Percentiles rank a stretch among this genome's conserved stretches.
phyloP scores from a whole-genome alignment of 768 basidiomycete species.

The Astraeus odoratus region DNA sequence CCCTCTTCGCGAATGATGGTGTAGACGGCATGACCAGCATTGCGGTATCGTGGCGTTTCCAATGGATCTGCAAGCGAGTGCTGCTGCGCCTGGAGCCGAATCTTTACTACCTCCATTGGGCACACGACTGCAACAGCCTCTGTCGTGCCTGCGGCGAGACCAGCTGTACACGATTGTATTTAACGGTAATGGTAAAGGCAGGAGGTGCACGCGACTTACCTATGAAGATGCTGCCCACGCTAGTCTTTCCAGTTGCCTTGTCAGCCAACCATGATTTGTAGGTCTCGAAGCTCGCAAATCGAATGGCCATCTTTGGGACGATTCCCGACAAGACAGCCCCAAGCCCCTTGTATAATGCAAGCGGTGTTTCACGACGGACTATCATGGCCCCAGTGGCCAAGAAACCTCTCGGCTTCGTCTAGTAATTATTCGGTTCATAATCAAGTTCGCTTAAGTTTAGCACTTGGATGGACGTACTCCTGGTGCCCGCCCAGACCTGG shows the following conservation, averaged over 20 bases:
- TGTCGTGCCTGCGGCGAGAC: constrained; percentile 90
- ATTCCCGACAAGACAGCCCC: constrained; percentile 96
- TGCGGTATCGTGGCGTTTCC: constrained; percentile 89
- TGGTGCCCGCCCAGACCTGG: constrained; percentile 64
- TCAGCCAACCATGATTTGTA: constrained; percentile 85
- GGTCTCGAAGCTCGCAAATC: constrained; percentile 95
- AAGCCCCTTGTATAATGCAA: constrained; percentile 96
- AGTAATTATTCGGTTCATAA: constrained; percentile 4
- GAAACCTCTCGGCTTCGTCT: constrained; percentile 93
- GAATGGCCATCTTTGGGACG: constrained; percentile 98
- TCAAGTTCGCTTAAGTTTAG: too few species aligned
- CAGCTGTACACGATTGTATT: constrained; percentile 46
- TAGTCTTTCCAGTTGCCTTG: constrained; percentile 70
- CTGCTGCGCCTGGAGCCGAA: constrained; percentile 93
- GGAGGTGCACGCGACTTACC: constrained; percentile 41
- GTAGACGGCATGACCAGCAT: constrained; percentile 95
- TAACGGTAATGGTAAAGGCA: not conserved
- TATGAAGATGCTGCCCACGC: constrained; percentile 75
- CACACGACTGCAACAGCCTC: constrained; percentile 94
- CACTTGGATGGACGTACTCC: constrained; percentile 59
- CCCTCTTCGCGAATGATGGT: constrained; percentile 94
- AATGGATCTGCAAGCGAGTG: constrained; percentile 96
- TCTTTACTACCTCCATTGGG: constrained; percentile 99
- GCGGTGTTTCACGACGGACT: constrained; percentile 82
- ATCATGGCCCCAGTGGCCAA: constrained; percentile 87